Evolutionary conservation across 2,329 filamentous ascomycete genomes (phyloP).

Genomic region (Aulographum hederae): DNA sequence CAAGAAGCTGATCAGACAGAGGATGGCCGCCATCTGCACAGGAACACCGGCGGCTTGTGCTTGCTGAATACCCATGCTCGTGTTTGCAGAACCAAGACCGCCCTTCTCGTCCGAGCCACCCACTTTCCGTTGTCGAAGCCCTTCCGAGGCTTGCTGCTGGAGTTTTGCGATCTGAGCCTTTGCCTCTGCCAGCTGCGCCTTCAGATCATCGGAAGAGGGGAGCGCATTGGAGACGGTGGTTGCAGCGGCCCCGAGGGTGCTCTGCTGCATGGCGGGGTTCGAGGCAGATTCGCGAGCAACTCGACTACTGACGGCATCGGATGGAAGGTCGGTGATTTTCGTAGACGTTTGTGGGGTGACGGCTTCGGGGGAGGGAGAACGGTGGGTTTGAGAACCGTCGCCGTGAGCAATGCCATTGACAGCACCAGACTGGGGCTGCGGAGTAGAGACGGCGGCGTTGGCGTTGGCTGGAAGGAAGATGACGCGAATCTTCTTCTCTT

Average conservation of each 20-base stretch:
- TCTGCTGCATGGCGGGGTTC: background rate
- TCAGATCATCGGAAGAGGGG: slow-evolving; percentile 41
- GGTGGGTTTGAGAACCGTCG: slow-evolving; percentile 32
- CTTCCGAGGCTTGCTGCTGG: slow-evolving; percentile 42
- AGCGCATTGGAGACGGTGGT: too few relatives aligned
- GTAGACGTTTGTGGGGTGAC: slow-evolving; percentile 18
- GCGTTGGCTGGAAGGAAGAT: slow-evolving; percentile 55
- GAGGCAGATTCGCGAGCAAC: background rate
- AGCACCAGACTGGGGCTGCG: slow-evolving; percentile 5
- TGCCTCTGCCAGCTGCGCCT: slow-evolving; percentile 56
- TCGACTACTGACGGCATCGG: slow-evolving; percentile 13
- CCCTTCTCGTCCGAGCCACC: slow-evolving; percentile 30
- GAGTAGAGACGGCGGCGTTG: slow-evolving; percentile 12
- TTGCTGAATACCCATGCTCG: slow-evolving; percentile 32
- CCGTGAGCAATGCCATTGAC: slow-evolving; percentile 13
- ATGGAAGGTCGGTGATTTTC: too few relatives aligned
- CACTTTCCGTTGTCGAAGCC: slow-evolving; percentile 59
- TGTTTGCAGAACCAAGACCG: slow-evolving; percentile 31
- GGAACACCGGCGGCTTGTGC: slow-evolving; percentile 57
- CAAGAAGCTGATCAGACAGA: slow-evolving; percentile 82
- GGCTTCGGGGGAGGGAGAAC: slow-evolving; percentile 34
- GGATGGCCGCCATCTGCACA: slow-evolving; percentile 62
- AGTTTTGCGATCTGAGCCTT: slow-evolving; percentile 54
- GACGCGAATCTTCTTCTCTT: slow-evolving; percentile 93
- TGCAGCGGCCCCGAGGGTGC: background rate